Base-by-base conservation (phyloP, 208 protist species). In the Trypanosoma theileri region DNA sequence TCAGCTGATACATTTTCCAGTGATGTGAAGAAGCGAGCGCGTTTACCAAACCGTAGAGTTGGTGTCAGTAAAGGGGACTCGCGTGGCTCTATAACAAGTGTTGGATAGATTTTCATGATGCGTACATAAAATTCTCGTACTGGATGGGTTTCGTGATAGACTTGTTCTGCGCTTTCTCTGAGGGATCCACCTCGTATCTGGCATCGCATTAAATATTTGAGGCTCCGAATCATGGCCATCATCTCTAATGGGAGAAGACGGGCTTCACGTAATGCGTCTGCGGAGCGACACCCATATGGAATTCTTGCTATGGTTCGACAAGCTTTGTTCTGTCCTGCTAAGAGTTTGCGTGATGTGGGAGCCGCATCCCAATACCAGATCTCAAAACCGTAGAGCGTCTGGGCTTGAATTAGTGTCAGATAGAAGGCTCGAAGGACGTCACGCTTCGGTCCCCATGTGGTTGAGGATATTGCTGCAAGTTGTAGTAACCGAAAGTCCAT, bases 381-480 rank as follows among this genome's bases (percentile, higher is more conserved):
- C n/a, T 55, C 59, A 24, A 65, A 40, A 19, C 46, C 59, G 41
- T 65, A 55, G 7, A 55, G 31, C 6, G 26, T 24, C n/a, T 53
- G n/a, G 4, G 59, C 59, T 55, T 41, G 59, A 21, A 55, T 45
- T 11, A 65, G 59, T 0, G 46, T 45, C 11, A 40, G 19, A 44
- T 55, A 55, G 46, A 65, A 54, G 16, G 45, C 59, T 1, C 41
- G 59, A 1, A 55, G 9, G 14, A 21, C 53, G 14, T 54, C 59
- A 4, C 59, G 16, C 3, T 65, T 65, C 4, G 59, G 59, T 4
- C 59, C 59, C 59, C 59, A 52, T 56, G 28, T 9, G 8, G 55
- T 3, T 1, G 55, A 42, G 7, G 55, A 59, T 1, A 59, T 42
- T 44, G 28, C 19, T 19, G 55, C 55, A 1, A 42, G 28, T 17